Evolutionary conservation across 345 rosid genomes (phyloP), one percentile per base, ranked within the genome.

Genomic region (Cardamine occulta): DNA sequence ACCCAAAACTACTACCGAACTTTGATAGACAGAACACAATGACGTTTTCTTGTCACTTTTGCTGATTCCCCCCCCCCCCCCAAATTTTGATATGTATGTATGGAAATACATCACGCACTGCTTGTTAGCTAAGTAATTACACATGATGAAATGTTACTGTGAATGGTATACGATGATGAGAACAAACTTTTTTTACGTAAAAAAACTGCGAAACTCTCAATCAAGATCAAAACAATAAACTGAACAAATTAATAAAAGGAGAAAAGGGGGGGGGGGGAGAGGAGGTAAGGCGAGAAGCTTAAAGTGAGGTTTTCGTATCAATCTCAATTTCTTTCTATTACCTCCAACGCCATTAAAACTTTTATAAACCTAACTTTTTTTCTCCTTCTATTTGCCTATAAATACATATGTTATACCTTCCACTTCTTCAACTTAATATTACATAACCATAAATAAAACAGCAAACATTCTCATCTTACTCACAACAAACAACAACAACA

Each of bases 221-320:
- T 73, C 23, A 63, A 53, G 15, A n/a, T n/a, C n/a, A 74, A 56
- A 65, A 12, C 24, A 29, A 15, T 55, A 40, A 61, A 47, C 0
- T n/a, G 32, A 8, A 14, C 1, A 55, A n/a, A n/a, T n/a, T n/a
- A 26, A 21, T 4, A 29, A 31, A 15, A 31, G 13, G 15, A 12
- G 18, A 12, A 51, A 28, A 8, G 26, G 23, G 34, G 24, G 44
- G 23, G 4, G 34, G 54, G 32, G 6, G 32, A 55, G 49, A 32
- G 11, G 66, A 74, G 72, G 72, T 47, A 35, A 66, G 77, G 77
- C 24, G 13, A 52, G 18, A 67, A 68, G 61, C 44, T 62, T 14
- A 63, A 35, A 63, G 72, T 70, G 52, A 71, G 64, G 76, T 64
- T 70, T 70, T 47, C 80, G 80, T 77, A 77, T 77, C 76, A 70